Evolutionary conservation across 495 filamentous ascomycete genomes (phyloP).

Genomic region (Niebla homalea): DNA sequence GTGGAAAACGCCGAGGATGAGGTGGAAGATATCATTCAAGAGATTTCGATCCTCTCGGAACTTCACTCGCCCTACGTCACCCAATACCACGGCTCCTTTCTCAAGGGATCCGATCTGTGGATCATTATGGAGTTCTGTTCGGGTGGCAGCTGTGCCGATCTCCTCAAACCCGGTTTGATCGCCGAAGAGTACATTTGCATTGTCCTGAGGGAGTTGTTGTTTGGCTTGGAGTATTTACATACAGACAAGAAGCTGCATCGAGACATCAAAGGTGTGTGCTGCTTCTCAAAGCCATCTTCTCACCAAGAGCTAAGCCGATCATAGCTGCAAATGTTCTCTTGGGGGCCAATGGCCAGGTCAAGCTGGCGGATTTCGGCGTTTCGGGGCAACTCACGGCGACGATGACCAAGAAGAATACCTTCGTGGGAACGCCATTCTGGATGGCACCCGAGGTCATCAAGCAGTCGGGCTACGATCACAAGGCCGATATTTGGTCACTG

Average conservation of each 20-base stretch:
- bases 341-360: slow-evolving; percentile 81
- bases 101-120: slow-evolving; percentile 92
- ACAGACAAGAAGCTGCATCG: slow-evolving; percentile 89
- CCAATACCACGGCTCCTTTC: slow-evolving; percentile 89
- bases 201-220: slow-evolving; percentile 76
- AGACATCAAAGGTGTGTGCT: slow-evolving; percentile 75
- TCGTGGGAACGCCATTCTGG: slow-evolving; percentile 98
- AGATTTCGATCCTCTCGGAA: slow-evolving; percentile 91
- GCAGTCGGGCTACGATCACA: slow-evolving; percentile 95
- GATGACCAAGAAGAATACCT: slow-evolving; percentile 99
- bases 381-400: slow-evolving; percentile 94
- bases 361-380: slow-evolving; percentile 94
- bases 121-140: slow-evolving; percentile 96
- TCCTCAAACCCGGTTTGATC: slow-evolving; percentile 87
- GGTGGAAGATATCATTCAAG: slow-evolving; percentile 96
- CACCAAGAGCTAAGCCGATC: slow-evolving; percentile 10
- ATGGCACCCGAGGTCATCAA: slow-evolving; percentile 99
- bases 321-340: slow-evolving; percentile 83
- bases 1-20: slow-evolving; percentile 98
- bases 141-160: slow-evolving; percentile 80
- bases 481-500: slow-evolving; percentile 98
- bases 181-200: slow-evolving; percentile 89
- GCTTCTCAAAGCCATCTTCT: neutral
- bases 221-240: slow-evolving; percentile 87
- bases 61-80: slow-evolving; percentile 90